Evolutionary conservation across 179 eudicot genomes (phyloP), one percentile per base, ranked within the genome.

Genomic region (Corrigiola litoralis): DNA sequence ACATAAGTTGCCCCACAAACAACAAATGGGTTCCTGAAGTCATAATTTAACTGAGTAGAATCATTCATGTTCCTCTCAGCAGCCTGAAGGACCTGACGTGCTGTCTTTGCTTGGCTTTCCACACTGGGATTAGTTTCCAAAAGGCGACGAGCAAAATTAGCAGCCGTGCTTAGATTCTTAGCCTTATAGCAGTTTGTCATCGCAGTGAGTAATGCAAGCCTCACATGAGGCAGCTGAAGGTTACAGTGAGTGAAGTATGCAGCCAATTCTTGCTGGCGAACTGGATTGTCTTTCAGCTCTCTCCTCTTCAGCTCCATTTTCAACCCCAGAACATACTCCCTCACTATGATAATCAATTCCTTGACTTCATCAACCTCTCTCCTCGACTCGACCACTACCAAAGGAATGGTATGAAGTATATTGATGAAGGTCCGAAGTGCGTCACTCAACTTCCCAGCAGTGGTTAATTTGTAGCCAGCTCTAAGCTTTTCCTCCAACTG

Each of bases 361-460:
- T 87, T 89, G 18, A 85, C 96, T 66, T 89, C 94, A 33, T 89
- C 96, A 57, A 89, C 96, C 63, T 87, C 92, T 61, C 94, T 74
- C 59, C 94, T 63, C 21, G 96, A 71, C 41, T 89, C 94, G 6
- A 87, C 96, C 67, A 89, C 94, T 47, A 89, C 68, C 42, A 89
- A 63, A 4, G 96, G 92, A 42, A 86, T 81, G 3, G 86, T 84
- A 49, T 86, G 84, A 40, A 89, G 92, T 45, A 89, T 82, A 24
- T 67, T 58, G 28, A 72, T 42, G 55, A 89, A 87, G 47, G 80
- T 69, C 5, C 84, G 68, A 28, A 87, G 81, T 17, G 94, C 94
- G 41, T 89, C 94, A 14, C 65, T 61, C 32, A 89, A 78, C 56
- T 85, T 89, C 54, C 96, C 96, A 37, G 78, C 66, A 20, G 88